Conservation (phyloP, 345 rosid genomes). For the Brassica juncea region DNA sequence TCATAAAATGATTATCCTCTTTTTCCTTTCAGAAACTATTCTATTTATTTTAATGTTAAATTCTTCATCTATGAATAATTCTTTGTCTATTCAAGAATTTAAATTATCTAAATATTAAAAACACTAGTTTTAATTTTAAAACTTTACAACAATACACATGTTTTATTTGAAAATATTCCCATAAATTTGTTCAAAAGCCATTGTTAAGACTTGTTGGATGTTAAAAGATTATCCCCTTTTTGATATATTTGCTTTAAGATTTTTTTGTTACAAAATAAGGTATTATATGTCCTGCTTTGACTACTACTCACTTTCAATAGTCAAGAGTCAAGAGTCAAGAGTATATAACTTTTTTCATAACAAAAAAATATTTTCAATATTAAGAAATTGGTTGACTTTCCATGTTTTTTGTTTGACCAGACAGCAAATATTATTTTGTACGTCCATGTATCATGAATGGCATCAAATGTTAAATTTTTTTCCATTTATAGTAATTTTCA, state of each 20-base stretch:
- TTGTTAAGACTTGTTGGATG: neutral
- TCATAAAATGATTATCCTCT: too few species aligned
- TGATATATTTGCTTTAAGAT: neutral
- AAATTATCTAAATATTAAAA: neutral
- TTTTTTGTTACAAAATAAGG: neutral
- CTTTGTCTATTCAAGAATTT: neutral
- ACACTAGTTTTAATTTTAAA: neutral
- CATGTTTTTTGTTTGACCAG: neutral
- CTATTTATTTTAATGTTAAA: neutral
- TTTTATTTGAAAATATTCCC: neutral
- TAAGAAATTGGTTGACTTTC: neutral
- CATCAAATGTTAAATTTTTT: neutral
- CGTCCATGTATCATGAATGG: neutral
- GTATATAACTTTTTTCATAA: neutral
- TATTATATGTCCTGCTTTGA: neutral
- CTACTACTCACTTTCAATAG: neutral
- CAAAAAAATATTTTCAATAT: neutral
- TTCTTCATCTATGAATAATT: neutral
- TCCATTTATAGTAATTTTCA: neutral
- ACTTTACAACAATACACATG: neutral
- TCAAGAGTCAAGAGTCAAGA: neutral
- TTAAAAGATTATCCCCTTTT: too few species aligned
- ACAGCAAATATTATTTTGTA: neutral
- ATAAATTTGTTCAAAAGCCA: neutral
- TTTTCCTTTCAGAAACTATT: too few species aligned